Evolutionary conservation across 148 eudicot species (phyloP).

Genomic region (Drosera capensis): DNA sequence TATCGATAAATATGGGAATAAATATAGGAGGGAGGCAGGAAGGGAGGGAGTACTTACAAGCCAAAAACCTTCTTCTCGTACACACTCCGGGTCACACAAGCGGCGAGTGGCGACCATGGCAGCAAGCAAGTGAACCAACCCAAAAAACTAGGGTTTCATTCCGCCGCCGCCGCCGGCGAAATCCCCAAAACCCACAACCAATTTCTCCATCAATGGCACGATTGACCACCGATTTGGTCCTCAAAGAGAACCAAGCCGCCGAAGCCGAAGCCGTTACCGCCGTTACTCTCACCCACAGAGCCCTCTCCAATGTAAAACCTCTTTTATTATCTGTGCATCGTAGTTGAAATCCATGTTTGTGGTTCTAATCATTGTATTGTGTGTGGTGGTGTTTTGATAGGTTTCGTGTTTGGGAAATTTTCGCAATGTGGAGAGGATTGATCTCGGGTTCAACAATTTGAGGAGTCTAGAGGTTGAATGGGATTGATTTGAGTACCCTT

Average conservation of each 20-base stretch:
- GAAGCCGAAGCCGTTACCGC: conserved; percentile 37
- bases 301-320: conserved; percentile 57
- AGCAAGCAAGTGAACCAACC: too few relatives aligned
- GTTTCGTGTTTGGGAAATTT: conserved; percentile 64
- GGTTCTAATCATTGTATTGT: background rate
- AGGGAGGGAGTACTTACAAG: too few relatives aligned
- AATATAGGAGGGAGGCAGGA: too few relatives aligned
- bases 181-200: too few relatives aligned
- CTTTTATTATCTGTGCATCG: background rate
- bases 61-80: too few relatives aligned
- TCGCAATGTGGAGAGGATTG: conserved; percentile 64
- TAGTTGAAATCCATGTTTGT: background rate
- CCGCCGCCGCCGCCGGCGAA: too few relatives aligned
- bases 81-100: too few relatives aligned
- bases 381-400: conserved; percentile 10
- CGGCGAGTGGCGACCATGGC: too few relatives aligned
- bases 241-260: conserved; percentile 32
- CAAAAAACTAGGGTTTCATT: too few relatives aligned
- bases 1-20: too few relatives aligned
- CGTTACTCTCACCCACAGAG: conserved; percentile 52
- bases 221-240: conserved; percentile 35
- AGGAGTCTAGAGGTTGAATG: conserved; percentile 51
- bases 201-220: too few relatives aligned
- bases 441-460: conserved; percentile 58
- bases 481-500: background rate